Evolutionary conservation across 1,284 basidiomycete genomes (phyloP), one percentile per base, ranked within the genome.

Genomic region (Cerioporus squamosus): DNA sequence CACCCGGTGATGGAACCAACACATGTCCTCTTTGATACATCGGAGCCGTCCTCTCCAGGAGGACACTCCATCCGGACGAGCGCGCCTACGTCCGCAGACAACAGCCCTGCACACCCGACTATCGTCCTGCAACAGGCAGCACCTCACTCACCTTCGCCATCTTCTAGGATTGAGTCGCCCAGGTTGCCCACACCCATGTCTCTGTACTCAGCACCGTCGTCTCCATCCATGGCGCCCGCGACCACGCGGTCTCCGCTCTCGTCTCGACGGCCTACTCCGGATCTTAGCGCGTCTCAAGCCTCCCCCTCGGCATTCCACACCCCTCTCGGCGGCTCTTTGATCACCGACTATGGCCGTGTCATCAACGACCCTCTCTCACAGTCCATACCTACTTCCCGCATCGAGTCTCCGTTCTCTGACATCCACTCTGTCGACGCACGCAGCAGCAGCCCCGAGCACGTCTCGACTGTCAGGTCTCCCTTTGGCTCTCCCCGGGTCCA

Each of bases 1-100:
- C 79, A 79, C 62, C 69, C 74, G 15, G 75, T 80, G 1, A 73
- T 82, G 52, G 71, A 76, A 8, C 80, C 82, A 15, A 81, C 81
- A 2, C 81, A 84, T 61, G 75, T 83, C 15, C 62, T 84, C 3
- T 74, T 78, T 31, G 79, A 83, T 62, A 60, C 77, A 23, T 77
- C 81, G 31, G 69, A 72, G 24, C 71, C 77, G 15, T 62, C 76
- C 7, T 78, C 80, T 8, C 71, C 75, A 17, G 47, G 52, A 8
- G 56, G 42, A 14, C 45, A 38, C 1, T 62, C 53, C 5, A 53
- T 36, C 18, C 44, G 31, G 9, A 61, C 44, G 31, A 67, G 59
- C 58, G 64, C 45, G 17, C 39, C 33, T 29, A 44, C 59, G 3
- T 59, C 63, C 23, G 12, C 23, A 12, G 29, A 40, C 18, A 56